Conservation (phyloP, 768 basidiomycete species). For the Trametes coccinea region DNA sequence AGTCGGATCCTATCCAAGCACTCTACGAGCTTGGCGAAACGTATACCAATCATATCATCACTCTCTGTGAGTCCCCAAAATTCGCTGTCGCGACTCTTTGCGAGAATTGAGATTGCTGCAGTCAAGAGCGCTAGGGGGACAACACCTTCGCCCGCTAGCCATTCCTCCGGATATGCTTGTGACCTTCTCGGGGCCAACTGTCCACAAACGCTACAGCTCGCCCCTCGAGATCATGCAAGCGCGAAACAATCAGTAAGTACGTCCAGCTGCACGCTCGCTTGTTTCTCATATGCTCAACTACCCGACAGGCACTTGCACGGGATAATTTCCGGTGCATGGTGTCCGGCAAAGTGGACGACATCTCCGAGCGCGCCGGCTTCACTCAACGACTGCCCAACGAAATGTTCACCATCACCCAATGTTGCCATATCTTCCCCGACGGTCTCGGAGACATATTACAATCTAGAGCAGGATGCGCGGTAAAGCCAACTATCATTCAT, state of each 20-base stretch:
- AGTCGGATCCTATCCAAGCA: background rate
- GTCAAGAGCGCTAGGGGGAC: background rate
- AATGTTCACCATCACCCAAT: background rate
- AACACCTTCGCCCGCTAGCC: too few species aligned
- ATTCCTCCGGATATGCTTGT: too few species aligned
- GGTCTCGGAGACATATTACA: background rate
- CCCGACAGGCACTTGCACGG: background rate
- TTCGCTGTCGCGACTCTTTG: background rate
- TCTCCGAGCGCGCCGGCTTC: background rate
- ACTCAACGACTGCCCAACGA: background rate
- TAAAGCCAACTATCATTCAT: background rate
- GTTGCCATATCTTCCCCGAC: background rate
- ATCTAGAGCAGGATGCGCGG: background rate
- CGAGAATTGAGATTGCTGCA: background rate
- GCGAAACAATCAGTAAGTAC: background rate
- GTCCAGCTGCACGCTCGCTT: background rate
- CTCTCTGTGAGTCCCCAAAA: background rate
- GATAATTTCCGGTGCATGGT: background rate
- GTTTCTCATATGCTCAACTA: background rate
- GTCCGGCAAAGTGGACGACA: background rate
- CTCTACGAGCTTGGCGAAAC: background rate
- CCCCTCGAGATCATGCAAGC: background rate
- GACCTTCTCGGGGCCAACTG: too few species aligned
- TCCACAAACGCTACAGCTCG: background rate
- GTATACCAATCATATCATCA: background rate